Percentiles rank a stretch among this genome's conserved stretches.
Evolutionary conservation across 2,329 filamentous ascomycete species (phyloP).

Genomic region (Cordyceps tenuipes): DNA sequence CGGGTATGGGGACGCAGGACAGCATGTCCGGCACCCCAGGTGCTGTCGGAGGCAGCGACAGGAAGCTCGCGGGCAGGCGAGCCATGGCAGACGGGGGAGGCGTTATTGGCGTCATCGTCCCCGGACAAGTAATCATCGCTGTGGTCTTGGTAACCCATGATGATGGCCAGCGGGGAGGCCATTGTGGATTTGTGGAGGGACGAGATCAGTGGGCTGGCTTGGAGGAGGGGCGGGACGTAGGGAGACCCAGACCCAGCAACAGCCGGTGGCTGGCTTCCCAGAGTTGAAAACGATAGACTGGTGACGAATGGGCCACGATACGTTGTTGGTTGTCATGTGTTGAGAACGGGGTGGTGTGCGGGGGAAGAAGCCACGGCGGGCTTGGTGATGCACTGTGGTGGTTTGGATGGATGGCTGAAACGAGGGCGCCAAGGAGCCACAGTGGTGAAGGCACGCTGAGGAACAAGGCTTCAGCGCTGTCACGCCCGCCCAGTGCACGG

Average conservation of each 20-base stretch:
- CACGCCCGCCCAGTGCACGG: background rate
- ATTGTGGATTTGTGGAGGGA: background rate
- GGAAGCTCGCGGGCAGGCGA: background rate
- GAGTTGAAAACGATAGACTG: no score
- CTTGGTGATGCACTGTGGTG: background rate
- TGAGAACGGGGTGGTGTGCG: background rate
- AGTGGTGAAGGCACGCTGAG: background rate
- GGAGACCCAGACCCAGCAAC: background rate
- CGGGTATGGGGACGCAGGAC: conserved; percentile 2
- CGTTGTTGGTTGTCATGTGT: no score
- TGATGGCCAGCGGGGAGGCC: background rate
- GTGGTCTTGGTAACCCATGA: background rate
- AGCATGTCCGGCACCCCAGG: background rate
- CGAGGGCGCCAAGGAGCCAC: background rate
- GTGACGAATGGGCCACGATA: no score
- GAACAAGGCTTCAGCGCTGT: background rate
- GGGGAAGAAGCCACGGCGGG: background rate
- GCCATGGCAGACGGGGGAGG: background rate
- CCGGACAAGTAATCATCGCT: background rate
- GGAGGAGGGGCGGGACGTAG: background rate
- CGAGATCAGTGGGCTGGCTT: background rate
- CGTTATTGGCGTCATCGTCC: background rate
- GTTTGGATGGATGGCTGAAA: background rate
- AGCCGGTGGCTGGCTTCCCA: background rate
- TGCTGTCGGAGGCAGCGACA: background rate